phyloP scores from a whole-genome alignment of 345 rosid species.

The Citrus australasica region DNA sequence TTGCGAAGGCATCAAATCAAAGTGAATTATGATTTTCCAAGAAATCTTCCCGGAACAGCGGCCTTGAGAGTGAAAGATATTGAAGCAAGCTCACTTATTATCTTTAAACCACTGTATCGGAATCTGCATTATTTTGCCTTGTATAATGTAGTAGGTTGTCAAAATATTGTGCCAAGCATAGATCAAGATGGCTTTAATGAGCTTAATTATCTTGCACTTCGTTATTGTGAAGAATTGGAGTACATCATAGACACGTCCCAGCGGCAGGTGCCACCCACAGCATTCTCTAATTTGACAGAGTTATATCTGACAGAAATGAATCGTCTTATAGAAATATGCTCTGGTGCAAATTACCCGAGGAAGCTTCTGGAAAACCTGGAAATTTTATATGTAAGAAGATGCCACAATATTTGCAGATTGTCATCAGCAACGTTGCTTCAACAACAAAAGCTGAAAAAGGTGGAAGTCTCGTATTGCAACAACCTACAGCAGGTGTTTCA shows the following conservation, averaged over 20 bases:
- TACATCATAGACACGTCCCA: constrained; percentile 1
- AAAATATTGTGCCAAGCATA: background rate
- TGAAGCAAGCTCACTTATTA: background rate
- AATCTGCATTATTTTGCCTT: background rate
- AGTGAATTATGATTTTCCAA: background rate
- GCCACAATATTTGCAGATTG: background rate
- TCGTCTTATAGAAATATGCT: constrained; percentile 3
- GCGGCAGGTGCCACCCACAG: background rate
- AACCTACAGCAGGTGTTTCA: constrained; percentile 6
- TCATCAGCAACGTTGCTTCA: background rate
- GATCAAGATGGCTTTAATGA: background rate
- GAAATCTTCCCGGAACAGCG: too few relatives aligned
- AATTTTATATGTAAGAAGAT: background rate
- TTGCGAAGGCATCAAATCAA: background rate
- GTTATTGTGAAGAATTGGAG: background rate
- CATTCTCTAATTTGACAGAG: constrained; percentile 10
- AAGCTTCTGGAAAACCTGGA: constrained; percentile 15
- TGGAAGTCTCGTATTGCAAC: background rate
- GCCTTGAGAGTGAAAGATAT: background rate
- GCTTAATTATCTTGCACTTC: background rate
- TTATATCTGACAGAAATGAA: background rate
- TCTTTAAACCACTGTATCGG: background rate
- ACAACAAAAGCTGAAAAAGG: constrained; percentile 1
- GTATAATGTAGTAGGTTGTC: background rate
- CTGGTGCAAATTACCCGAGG: background rate